Percentiles rank a stretch among this genome's conserved stretches.
Conservation (phyloP, 2,329 filamentous ascomycete genomes). For the Grosmannia penicillata region DNA sequence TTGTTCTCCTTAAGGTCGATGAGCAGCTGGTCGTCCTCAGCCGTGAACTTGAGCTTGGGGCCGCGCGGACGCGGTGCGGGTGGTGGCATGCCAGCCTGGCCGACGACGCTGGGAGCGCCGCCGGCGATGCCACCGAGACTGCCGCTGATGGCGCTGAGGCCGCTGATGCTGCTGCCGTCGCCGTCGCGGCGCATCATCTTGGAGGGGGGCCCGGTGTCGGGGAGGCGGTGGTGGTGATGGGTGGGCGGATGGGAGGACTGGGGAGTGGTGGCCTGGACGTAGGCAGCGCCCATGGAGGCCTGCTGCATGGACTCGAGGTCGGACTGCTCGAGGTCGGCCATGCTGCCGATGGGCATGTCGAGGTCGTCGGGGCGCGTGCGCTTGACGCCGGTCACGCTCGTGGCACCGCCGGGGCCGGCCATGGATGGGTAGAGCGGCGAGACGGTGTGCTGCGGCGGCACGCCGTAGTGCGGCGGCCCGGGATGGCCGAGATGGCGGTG, state of each 20-base stretch:
- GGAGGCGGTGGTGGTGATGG: conserved; percentile 67
- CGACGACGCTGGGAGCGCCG: conserved; percentile 70
- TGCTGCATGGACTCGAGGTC: conserved; percentile 42
- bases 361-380: conserved; percentile 43
- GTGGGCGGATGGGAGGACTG: conserved; percentile 26
- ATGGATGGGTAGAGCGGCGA: conserved; percentile 36
- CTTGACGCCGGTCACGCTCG: conserved; percentile 28
- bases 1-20: conserved; percentile 91
- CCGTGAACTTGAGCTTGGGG: conserved; percentile 86
- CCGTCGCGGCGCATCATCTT: conserved; percentile 50
- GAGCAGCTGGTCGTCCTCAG: conserved; percentile 76
- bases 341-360: conserved; percentile 36
- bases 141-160: conserved; percentile 22
- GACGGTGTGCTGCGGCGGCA: conserved; percentile 28
- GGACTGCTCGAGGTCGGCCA: conserved; percentile 36
- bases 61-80: conserved; percentile 70
- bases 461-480: conserved; percentile 37
- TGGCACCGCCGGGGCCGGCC: conserved; percentile 14
- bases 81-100: conserved; percentile 72
- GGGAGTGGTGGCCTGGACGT: conserved; percentile 23
- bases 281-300: conserved; percentile 34
- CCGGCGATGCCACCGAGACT: conserved; percentile 21
- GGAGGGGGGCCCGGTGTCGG: conserved; percentile 52
- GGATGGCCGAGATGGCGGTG: conserved; percentile 32
- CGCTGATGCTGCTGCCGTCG: conserved; percentile 21